phyloP scores from a whole-genome alignment of 768 basidiomycete genomes.

The Pulveroboletus sp. region DNA sequence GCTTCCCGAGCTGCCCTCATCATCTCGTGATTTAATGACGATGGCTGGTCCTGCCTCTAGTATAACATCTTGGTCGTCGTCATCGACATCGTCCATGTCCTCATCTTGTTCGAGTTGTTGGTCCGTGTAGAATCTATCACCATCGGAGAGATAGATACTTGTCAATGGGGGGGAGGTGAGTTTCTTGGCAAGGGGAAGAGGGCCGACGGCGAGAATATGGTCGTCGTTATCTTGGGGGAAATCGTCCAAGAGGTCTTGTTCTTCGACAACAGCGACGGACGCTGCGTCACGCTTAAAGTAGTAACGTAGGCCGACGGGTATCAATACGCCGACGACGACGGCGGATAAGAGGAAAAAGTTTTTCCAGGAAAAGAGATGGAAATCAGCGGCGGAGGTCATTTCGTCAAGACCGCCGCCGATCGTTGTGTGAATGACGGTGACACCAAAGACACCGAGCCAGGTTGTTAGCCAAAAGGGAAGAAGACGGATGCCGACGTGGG shows the following conservation, averaged over 20 bases:
- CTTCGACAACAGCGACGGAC: conserved; percentile 36
- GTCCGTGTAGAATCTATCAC: conserved; percentile 37
- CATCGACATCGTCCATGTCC: conserved; percentile 59
- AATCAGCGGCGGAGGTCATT: conserved; percentile 93
- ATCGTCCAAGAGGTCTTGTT: conserved; percentile 33
- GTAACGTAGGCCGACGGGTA: conserved; percentile 86
- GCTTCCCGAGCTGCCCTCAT: conserved; percentile 25
- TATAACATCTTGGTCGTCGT: conserved; percentile 64
- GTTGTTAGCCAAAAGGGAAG: conserved; percentile 88
- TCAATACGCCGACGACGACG: conserved; percentile 87
- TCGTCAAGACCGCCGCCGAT: conserved; percentile 92
- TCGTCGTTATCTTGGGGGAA: conserved; percentile 40
- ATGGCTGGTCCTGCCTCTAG: conserved; percentile 72
- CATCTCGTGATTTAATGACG: conserved; percentile 36
- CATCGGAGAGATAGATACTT: conserved; percentile 35
- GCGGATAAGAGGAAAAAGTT: conserved; percentile 86
- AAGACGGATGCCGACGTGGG: conserved; percentile 86
- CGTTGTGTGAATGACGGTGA: conserved; percentile 91
- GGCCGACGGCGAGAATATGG: conserved; percentile 55
- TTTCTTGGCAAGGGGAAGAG: conserved; percentile 43
- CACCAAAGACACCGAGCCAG: conserved; percentile 87
- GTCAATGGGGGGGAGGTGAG: conserved; percentile 31
- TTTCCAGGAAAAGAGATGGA: conserved; percentile 88
- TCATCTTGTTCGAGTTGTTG: conserved; percentile 57
- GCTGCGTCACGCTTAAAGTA: conserved; percentile 69